A percentile compares a stretch with the other conserved stretches of the same genome.
These are phyloP conservation scores for Eragrostis tef DNA, from an alignment of 202 grass and related monocot genomes.

Conservation along the genomic window DNA sequence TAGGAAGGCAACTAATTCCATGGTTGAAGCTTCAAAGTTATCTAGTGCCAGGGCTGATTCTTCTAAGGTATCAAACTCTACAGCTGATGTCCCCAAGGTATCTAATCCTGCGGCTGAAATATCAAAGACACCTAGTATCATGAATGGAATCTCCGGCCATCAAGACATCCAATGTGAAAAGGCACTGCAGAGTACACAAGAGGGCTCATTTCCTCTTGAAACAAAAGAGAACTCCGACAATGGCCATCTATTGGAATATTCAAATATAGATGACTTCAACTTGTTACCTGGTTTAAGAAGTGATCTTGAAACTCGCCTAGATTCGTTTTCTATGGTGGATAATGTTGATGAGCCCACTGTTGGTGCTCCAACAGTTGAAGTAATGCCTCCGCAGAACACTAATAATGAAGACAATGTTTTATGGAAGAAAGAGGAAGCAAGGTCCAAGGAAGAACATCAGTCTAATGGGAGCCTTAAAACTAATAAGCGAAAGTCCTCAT, in stretches of 20 bases:
- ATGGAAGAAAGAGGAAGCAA: slow-evolving; percentile 52
- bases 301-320: slow-evolving; percentile 46
- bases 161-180: slow-evolving; percentile 48
- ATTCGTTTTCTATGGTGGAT: slow-evolving; percentile 43
- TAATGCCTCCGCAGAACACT: slow-evolving; percentile 53
- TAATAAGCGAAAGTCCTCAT: slow-evolving; percentile 75
- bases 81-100: slow-evolving; percentile 40
- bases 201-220: slow-evolving; percentile 41
- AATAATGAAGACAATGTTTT: slow-evolving; percentile 47
- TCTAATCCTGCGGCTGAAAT: slow-evolving; percentile 47
- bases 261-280: slow-evolving; percentile 43
- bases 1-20: slow-evolving; percentile 75
- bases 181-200: slow-evolving; percentile 22
- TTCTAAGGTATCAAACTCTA: slow-evolving; percentile 54
- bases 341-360: slow-evolving; percentile 41
- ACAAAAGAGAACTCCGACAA: slow-evolving; percentile 44
- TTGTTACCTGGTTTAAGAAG: slow-evolving; percentile 57
- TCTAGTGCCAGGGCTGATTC: slow-evolving; percentile 60
- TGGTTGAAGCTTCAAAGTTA: slow-evolving; percentile 66
- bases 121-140: slow-evolving; percentile 46
- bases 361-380: slow-evolving; percentile 49
- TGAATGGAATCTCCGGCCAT: slow-evolving; percentile 51
- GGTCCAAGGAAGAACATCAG: slow-evolving; percentile 64
- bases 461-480: slow-evolving; percentile 66
- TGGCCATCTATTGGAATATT: slow-evolving; percentile 50